Percentiles rank a stretch among this genome's conserved stretches.
Evolutionary conservation across 805 yeast species (phyloP).

Genomic region (Wickerhamomyces bisporus): DNA sequence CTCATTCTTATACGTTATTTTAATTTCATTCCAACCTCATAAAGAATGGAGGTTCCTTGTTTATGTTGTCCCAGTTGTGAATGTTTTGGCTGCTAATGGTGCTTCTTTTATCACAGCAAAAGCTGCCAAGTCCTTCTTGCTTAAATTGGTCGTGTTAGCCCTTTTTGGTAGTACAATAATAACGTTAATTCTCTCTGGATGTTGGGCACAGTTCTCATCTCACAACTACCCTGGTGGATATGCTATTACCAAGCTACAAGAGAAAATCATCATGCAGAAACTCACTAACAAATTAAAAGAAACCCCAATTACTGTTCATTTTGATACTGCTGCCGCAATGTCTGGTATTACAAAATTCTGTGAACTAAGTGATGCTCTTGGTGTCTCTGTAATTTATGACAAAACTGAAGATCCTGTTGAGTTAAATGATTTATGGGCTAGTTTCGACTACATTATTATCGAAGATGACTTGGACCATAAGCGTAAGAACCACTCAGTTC

Average conservation of each 20-base stretch:
- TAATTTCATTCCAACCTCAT: slow-evolving; percentile 80
- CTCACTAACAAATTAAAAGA: slow-evolving; percentile 2
- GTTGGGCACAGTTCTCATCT: slow-evolving; percentile 59
- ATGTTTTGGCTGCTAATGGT: slow-evolving; percentile 60
- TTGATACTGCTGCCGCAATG: slow-evolving; percentile 82
- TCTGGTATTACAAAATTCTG: slow-evolving; percentile 79
- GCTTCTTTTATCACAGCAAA: slow-evolving; percentile 31
- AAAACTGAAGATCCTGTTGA: slow-evolving; percentile 55
- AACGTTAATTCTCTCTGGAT: slow-evolving; percentile 37
- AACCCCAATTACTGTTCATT: slow-evolving; percentile 46
- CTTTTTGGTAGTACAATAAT: slow-evolving; percentile 26
- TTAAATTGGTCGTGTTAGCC: slow-evolving; percentile 9
- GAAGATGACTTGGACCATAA: slow-evolving; percentile 17
- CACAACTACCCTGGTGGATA: slow-evolving; percentile 87
- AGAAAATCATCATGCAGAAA: slow-evolving; percentile 25
- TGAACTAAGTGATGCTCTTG: slow-evolving; percentile 37
- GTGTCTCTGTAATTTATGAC: slow-evolving; percentile 49
- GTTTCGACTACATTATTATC: slow-evolving; percentile 48
- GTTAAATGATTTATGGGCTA: slow-evolving; percentile 38
- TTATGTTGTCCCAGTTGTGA: slow-evolving; percentile 67
- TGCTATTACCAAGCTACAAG: slow-evolving; percentile 55
- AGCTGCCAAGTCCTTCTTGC: slow-evolving; percentile 11
- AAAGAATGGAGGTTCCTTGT: slow-evolving; percentile 92
- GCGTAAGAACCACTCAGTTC: slow-evolving; percentile 11
- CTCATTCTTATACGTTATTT: slow-evolving; percentile 47